These are phyloP conservation scores for Fulvia fulva DNA, from an alignment of 2,329 filamentous ascomycete species.

Conservation along the genomic window DNA sequence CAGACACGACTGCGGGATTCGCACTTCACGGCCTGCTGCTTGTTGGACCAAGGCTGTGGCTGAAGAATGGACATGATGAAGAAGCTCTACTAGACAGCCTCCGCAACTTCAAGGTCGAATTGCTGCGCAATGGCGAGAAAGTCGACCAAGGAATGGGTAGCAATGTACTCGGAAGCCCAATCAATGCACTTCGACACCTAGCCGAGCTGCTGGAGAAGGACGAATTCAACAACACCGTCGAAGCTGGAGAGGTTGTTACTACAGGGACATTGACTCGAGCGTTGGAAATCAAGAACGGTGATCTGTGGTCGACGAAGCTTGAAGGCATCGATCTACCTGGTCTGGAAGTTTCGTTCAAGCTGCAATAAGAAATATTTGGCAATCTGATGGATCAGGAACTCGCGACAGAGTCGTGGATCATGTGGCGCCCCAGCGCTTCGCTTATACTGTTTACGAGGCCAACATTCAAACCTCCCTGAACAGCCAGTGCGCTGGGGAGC, in stretches of 20 bases:
- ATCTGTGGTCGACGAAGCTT: constrained; percentile 20
- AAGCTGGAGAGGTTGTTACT: constrained; percentile 18
- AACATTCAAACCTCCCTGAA: not conserved
- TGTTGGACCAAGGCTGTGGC: constrained; percentile 13
- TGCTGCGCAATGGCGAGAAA: constrained; percentile 14
- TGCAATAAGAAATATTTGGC: constrained; percentile 2
- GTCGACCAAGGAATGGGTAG: constrained; percentile 14
- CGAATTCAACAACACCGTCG: constrained; percentile 18
- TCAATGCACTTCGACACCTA: constrained; percentile 17
- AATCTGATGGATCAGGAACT: not conserved
- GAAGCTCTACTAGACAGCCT: constrained; percentile 14
- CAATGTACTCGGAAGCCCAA: constrained; percentile 22
- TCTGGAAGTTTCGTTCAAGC: constrained; percentile 17
- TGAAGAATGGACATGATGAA: constrained; percentile 6
- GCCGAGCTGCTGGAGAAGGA: constrained; percentile 20
- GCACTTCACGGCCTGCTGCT: constrained; percentile 21
- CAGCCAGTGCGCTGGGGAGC: not conserved
- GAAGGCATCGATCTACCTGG: constrained; percentile 20
- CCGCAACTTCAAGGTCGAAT: constrained; percentile 17
- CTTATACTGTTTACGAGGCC: not conserved
- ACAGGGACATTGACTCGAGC: constrained; percentile 23
- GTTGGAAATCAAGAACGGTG: constrained; percentile 17
- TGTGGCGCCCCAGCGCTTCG: not conserved
- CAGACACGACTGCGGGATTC: constrained; percentile 21
- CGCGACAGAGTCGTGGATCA: not conserved